Percentiles rank a stretch among this genome's conserved stretches.
Conservation (phyloP, 371 early-diverging fungal species). For the Conidiobolus incongruus region DNA sequence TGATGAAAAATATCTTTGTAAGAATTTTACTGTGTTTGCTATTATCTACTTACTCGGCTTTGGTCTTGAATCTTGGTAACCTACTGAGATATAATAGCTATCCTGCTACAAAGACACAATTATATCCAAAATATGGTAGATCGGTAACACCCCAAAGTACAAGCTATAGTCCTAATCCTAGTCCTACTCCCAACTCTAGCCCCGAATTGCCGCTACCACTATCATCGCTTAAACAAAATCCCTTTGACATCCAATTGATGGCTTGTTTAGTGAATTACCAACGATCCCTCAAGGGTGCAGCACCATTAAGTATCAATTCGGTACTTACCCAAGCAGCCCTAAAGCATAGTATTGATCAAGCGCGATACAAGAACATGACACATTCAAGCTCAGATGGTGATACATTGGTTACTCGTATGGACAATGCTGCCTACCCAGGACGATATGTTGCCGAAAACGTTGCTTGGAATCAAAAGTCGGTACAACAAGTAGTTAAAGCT, state of each 20-base stretch:
- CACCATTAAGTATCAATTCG: background rate
- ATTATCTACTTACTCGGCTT: too few relatives aligned
- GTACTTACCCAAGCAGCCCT: conserved; percentile 8
- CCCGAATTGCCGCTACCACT: too few relatives aligned
- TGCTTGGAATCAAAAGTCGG: conserved; percentile 11
- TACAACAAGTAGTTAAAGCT: conserved; percentile 1
- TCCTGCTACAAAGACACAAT: too few relatives aligned
- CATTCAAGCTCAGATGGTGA: conserved; percentile 9
- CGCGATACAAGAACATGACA: conserved; percentile 9
- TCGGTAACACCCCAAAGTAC: too few relatives aligned
- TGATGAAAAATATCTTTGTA: too few relatives aligned
- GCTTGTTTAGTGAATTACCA: background rate
- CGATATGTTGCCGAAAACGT: conserved; percentile 15
- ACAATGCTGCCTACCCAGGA: conserved; percentile 5
- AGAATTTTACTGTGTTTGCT: too few relatives aligned
- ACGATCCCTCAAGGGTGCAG: background rate
- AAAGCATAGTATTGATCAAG: conserved; percentile 11
- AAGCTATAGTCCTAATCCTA: too few relatives aligned
- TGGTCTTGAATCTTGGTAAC: too few relatives aligned
- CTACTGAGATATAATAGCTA: too few relatives aligned
- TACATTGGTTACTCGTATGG: conserved; percentile 5
- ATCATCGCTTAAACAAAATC: too few relatives aligned
- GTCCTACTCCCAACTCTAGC: too few relatives aligned
- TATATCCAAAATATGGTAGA: too few relatives aligned
- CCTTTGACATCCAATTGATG: conserved; percentile 12